A percentile compares a stretch with the other conserved stretches of the same genome.
Conservation (phyloP, 805 yeast species). For the Dipodascopsis tothii region DNA sequence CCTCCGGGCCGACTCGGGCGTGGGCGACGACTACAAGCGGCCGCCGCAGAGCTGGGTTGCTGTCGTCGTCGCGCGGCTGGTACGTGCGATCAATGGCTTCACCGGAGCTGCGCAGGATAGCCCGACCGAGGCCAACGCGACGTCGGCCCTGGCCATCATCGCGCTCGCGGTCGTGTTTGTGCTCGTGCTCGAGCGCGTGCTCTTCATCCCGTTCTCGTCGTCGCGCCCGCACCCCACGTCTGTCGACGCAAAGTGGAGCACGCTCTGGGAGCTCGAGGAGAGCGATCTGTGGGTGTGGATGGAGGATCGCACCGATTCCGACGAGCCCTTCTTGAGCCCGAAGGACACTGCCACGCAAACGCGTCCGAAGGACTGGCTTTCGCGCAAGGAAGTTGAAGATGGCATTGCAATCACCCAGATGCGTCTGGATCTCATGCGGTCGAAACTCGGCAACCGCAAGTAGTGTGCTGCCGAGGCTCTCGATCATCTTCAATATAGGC, state of each 20-base stretch:
- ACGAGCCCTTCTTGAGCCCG: constrained; percentile 26
- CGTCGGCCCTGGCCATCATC: constrained; percentile 11
- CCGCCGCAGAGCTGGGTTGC: not conserved
- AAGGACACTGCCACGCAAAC: not conserved
- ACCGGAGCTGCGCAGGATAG: not conserved
- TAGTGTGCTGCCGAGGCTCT: too few relatives aligned
- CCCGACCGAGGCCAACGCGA: constrained; percentile 7
- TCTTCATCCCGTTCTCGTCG: not conserved
- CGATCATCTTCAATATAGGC: too few relatives aligned
- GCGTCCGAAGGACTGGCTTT: constrained; percentile 10
- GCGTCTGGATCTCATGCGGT: constrained; percentile 31
- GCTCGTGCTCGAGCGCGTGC: not conserved
- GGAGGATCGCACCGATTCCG: constrained; percentile 35
- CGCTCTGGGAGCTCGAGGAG: constrained; percentile 38
- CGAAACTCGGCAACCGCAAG: constrained; percentile 5
- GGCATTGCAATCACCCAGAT: constrained; percentile 40
- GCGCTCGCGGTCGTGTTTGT: not conserved
- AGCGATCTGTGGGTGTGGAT: constrained; percentile 70
- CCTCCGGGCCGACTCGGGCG: not conserved
- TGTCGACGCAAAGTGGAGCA: constrained; percentile 4
- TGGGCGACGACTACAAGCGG: not conserved
- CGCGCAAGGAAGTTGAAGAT: constrained; percentile 42
- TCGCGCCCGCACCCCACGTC: constrained; percentile 1
- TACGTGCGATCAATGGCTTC: not conserved
- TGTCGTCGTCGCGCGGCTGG: not conserved